Evolutionary conservation across 768 basidiomycete species (phyloP).

Genomic region (Vishniacozyma victoriae): DNA sequence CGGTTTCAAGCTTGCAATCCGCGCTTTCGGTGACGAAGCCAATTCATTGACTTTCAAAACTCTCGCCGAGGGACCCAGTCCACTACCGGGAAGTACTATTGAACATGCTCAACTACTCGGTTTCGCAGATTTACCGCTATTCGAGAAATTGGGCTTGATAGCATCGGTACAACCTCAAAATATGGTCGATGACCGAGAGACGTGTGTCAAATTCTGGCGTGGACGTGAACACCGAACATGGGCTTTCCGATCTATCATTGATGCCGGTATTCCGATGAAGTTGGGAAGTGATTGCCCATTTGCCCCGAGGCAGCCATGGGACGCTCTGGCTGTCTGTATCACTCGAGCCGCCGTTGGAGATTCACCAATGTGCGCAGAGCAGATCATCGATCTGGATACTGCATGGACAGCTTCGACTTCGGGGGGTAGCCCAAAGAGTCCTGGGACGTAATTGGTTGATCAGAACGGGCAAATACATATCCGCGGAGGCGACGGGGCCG

Average conservation of each 20-base stretch:
- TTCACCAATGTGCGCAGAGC: slow-evolving; percentile 25
- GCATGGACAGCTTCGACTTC: slow-evolving; percentile 29
- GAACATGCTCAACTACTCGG: slow-evolving; percentile 38
- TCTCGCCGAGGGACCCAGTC: slow-evolving; percentile 5
- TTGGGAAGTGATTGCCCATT: slow-evolving; percentile 36
- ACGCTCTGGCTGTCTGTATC: slow-evolving; percentile 11
- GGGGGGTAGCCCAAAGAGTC: background rate
- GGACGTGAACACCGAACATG: slow-evolving; percentile 26
- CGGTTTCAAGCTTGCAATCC: slow-evolving; percentile 31
- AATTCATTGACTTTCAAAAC: slow-evolving; percentile 22
- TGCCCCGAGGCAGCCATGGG: slow-evolving; percentile 28
- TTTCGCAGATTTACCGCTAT: slow-evolving; percentile 22
- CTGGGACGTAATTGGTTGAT: background rate
- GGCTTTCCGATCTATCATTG: slow-evolving; percentile 16
- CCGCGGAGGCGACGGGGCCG: slow-evolving; percentile 22
- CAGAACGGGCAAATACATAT: slow-evolving; percentile 16
- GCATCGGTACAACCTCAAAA: slow-evolving; percentile 36
- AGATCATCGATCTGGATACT: slow-evolving; percentile 19
- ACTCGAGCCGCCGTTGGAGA: slow-evolving; percentile 8
- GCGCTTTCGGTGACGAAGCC: slow-evolving; percentile 36
- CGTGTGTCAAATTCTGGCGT: slow-evolving; percentile 29
- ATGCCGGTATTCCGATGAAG: slow-evolving; percentile 24
- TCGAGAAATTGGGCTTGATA: slow-evolving; percentile 18
- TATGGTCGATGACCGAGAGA: slow-evolving; percentile 32
- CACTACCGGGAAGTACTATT: slow-evolving; percentile 21